These are phyloP conservation scores for Podaxis mareebaensis DNA, from an alignment of 768 basidiomycete species.

Conservation along the genomic window DNA sequence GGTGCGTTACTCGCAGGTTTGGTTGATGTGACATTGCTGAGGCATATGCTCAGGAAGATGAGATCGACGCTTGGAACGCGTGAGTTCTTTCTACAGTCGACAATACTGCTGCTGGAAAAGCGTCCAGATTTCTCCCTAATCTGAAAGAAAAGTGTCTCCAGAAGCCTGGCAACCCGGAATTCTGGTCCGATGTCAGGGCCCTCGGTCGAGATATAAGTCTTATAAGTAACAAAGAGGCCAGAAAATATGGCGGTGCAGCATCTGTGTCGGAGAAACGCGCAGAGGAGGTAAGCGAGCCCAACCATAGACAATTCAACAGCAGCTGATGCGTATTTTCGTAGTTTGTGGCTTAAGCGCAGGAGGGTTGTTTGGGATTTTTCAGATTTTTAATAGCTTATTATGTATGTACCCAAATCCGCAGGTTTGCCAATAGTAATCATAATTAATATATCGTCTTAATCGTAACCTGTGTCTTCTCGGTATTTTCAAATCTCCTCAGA, in stretches of 20 bases:
- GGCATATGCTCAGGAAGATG: constrained; percentile 61
- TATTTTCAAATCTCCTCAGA: no score
- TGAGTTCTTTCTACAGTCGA: constrained; percentile 31
- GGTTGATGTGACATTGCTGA: neutral
- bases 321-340: neutral
- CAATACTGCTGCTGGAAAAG: neutral
- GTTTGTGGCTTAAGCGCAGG: neutral
- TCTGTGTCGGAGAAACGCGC: constrained; percentile 55
- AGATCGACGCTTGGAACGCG: constrained; percentile 82
- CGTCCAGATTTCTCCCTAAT: constrained; percentile 57
- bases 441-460: no score
- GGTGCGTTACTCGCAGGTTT: constrained; percentile 36
- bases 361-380: no score
- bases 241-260: constrained; percentile 56
- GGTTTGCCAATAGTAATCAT: no score
- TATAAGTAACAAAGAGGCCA: constrained; percentile 65
- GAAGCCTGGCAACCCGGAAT: constrained; percentile 61
- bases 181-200: constrained; percentile 62
- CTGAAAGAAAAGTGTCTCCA: constrained; percentile 57
- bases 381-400: no score
- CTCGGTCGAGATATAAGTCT: constrained; percentile 56
- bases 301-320: neutral
- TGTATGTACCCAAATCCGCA: no score
- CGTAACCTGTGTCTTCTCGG: no score
- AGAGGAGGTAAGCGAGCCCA: constrained; percentile 44